These are phyloP conservation scores for Arachis stenosperma DNA, from an alignment of 306 rosid genomes.

Conservation along the genomic window DNA sequence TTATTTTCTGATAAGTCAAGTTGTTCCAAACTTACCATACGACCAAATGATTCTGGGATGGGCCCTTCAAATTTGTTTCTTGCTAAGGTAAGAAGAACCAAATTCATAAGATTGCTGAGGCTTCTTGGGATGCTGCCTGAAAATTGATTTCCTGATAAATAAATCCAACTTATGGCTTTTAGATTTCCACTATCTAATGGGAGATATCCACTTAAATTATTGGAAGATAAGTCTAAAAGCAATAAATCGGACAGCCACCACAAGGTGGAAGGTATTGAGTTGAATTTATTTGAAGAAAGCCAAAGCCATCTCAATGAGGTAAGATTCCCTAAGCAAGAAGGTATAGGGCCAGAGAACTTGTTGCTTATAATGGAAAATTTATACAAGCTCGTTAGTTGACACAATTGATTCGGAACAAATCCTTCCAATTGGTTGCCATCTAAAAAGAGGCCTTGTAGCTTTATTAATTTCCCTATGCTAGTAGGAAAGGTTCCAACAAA, in stretches of 20 bases:
- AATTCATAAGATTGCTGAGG: not conserved
- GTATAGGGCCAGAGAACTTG: not conserved
- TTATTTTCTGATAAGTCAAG: conserved; percentile 6
- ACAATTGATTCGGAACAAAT: not conserved
- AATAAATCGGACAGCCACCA: not conserved
- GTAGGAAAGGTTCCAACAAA: not conserved
- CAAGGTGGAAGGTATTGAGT: not conserved
- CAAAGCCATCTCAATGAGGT: not conserved
- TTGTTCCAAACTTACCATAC: not conserved
- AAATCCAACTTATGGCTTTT: not conserved
- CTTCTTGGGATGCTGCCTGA: conserved; percentile 5
- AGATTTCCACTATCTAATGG: not conserved
- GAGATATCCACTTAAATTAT: not conserved
- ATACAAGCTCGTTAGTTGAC: not conserved
- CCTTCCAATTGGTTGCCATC: not conserved
- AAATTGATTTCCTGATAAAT: conserved; percentile 1
- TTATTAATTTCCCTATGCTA: not conserved
- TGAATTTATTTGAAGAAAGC: not conserved
- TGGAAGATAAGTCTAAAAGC: not conserved
- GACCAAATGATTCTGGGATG: not conserved
- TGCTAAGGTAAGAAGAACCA: not conserved
- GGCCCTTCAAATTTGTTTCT: not conserved
- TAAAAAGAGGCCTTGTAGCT: not conserved
- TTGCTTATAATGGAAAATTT: not conserved
- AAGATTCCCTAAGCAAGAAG: not conserved